Conservation (phyloP, 352 stramenopile genomes). For the Nothophytophthora sp. region DNA sequence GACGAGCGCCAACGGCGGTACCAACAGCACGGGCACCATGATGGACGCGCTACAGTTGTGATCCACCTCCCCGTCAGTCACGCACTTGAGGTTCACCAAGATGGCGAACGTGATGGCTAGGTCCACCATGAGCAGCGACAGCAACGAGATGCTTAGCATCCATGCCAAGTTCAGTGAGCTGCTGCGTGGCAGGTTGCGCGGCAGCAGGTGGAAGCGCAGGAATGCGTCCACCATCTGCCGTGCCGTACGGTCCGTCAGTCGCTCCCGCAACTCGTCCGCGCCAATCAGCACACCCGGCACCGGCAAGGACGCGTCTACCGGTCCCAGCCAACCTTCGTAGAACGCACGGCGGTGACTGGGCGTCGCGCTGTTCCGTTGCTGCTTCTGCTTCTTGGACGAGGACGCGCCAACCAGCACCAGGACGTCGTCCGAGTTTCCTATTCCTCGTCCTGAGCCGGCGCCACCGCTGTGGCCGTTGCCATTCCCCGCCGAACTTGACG, state of each 20-base stretch:
- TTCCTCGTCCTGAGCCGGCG: constrained; percentile 20
- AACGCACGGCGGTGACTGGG: constrained; percentile 39
- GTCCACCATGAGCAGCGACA: constrained; percentile 73
- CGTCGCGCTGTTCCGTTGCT: constrained; percentile 13
- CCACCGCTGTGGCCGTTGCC: constrained; percentile 24
- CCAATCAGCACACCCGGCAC: constrained; percentile 73
- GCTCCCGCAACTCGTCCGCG: constrained; percentile 65
- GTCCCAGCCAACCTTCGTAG: constrained; percentile 72
- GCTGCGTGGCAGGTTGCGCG: constrained; percentile 57
- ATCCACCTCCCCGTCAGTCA: constrained; percentile 72
- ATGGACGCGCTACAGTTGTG: constrained; percentile 70
- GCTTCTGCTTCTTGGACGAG: constrained; percentile 23
- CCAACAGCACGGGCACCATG: constrained; percentile 69
- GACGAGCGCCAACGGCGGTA: constrained; percentile 70
- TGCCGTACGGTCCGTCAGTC: constrained; percentile 40
- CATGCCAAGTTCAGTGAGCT: constrained; percentile 59
- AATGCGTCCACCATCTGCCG: constrained; percentile 45
- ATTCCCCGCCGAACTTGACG: constrained; percentile 41
- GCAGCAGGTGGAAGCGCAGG: constrained; percentile 48
- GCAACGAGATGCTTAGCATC: constrained; percentile 67
- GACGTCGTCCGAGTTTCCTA: constrained; percentile 28
- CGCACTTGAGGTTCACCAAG: constrained; percentile 80
- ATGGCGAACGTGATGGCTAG: constrained; percentile 81
- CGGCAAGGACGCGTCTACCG: constrained; percentile 72
- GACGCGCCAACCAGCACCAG: constrained; percentile 24